Percentiles rank a stretch among this genome's conserved stretches.
phyloP scores from a whole-genome alignment of 2,329 filamentous ascomycete genomes.

The Lachnellula hyalina region DNA sequence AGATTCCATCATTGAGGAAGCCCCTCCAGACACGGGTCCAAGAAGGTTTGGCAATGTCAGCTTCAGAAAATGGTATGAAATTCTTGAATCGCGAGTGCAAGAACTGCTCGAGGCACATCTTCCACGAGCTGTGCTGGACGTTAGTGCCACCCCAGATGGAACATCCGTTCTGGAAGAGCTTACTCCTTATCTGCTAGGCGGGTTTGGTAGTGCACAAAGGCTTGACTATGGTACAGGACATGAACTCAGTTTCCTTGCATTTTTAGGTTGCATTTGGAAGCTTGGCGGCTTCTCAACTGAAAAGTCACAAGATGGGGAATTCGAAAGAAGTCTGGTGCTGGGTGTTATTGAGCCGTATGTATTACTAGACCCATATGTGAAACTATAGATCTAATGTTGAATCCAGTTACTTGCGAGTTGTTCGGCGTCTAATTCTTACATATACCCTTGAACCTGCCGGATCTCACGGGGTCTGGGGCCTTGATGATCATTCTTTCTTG shows the following conservation, averaged over 20 bases:
- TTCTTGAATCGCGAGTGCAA: constrained; percentile 57
- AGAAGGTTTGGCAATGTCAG: constrained; percentile 88
- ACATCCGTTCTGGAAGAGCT: constrained; percentile 61
- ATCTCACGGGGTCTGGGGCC: constrained; percentile 94
- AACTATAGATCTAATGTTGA: constrained; percentile 5
- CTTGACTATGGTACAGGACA: constrained; percentile 96
- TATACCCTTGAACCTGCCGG: constrained; percentile 95
- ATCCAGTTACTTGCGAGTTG: constrained; percentile 67
- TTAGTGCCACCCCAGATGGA: constrained; percentile 16
- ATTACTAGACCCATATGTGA: background rate
- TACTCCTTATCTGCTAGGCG: constrained; percentile 71
- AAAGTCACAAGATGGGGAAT: constrained; percentile 39
- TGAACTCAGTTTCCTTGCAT: constrained; percentile 90
- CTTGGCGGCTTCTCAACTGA: constrained; percentile 69
- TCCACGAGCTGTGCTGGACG: constrained; percentile 38
- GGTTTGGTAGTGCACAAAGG: constrained; percentile 82
- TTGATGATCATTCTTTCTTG: constrained; percentile 95
- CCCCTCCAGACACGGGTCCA: constrained; percentile 79
- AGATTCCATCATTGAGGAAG: constrained; percentile 64
- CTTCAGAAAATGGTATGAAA: constrained; percentile 76
- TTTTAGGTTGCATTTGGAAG: constrained; percentile 87
- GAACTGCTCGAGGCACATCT: constrained; percentile 54
- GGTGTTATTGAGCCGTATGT: constrained; percentile 77
- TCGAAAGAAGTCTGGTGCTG: constrained; percentile 76
- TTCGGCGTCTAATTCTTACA: constrained; percentile 77